These are phyloP conservation scores for Pezicula rhizophila DNA, from an alignment of 2,329 filamentous ascomycete species.

Conservation along the genomic window DNA sequence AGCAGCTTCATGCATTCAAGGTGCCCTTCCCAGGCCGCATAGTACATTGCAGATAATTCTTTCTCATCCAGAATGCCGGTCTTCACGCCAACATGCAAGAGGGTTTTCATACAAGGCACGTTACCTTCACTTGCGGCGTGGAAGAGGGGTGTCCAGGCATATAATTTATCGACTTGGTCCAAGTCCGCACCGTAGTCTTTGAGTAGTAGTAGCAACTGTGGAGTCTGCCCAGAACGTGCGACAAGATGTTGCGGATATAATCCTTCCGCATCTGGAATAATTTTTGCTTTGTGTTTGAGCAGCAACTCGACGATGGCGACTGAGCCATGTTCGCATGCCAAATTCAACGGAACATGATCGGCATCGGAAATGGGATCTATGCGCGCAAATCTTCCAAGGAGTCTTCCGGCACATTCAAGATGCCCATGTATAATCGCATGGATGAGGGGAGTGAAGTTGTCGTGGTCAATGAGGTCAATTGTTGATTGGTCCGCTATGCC, in stretches of 20 bases:
- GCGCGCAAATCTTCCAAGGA: slow-evolving; percentile 73
- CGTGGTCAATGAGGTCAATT: slow-evolving; percentile 84
- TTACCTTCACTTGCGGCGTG: slow-evolving; percentile 96
- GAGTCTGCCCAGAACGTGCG: slow-evolving; percentile 77
- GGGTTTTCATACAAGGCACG: slow-evolving; percentile 74
- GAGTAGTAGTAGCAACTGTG: slow-evolving; percentile 72
- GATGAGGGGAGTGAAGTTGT: slow-evolving; percentile 94
- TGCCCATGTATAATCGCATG: slow-evolving; percentile 90
- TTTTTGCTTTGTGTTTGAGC: slow-evolving; percentile 69
- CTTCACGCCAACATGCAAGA: slow-evolving; percentile 75
- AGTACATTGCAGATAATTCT: slow-evolving; percentile 90
- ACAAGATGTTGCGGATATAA: slow-evolving; percentile 96
- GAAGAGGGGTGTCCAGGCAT: slow-evolving; percentile 94
- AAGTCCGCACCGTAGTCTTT: slow-evolving; percentile 84
- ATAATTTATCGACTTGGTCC: slow-evolving; percentile 89
- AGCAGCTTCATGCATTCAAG: slow-evolving; percentile 90
- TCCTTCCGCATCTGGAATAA: slow-evolving; percentile 93
- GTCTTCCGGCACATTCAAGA: slow-evolving; percentile 69
- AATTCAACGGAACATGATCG: slow-evolving; percentile 88
- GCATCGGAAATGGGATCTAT: slow-evolving; percentile 80
- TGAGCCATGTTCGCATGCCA: slow-evolving; percentile 91
- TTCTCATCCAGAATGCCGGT: slow-evolving; percentile 85
- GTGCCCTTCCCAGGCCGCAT: slow-evolving; percentile 96
- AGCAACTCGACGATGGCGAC: slow-evolving; percentile 79
- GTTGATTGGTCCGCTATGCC: slow-evolving; percentile 60